Base-by-base conservation (phyloP, 306 rosid species). In the Dryas octopetala region DNA sequence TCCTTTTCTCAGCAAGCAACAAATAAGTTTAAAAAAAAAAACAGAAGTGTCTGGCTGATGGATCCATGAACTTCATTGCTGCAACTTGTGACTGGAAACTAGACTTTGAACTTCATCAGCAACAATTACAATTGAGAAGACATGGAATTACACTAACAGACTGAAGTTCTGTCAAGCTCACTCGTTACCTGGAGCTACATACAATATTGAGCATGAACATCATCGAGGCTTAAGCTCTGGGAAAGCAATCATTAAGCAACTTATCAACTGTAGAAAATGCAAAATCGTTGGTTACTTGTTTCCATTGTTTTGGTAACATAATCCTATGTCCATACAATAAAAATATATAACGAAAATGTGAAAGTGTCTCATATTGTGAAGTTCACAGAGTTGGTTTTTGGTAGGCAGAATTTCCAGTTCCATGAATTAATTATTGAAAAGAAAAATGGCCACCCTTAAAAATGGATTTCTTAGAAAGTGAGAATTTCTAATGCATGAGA, bases 161-260 rank as follows among this genome's bases (percentile, higher is more conserved):
- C 52, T 32, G 15, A 68, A 26, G 66, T 40, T 40, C 38, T 46
- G 41, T 8, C 45, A 26, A 62, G 47, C 23, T 23, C 23, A 23
- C 51, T 53, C 6, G 74, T 65, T 74, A 32, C 13, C 44, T 44
- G 77, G 55, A 63, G 57, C 78, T 23, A 23, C 23, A 23, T 84
- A 84, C 83, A 84, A 69, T 68, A 84, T 81, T 13, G 85, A 17
- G 66, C 85, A 84, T 60, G 75, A 66, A 65, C 23, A 23, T 23
- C 88, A 84, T 73, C 83, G 66, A 15, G 68, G 41, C 67, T 58
- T 70, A 23, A 23, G 23, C 73, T 71, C 70, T 7, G 68, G 78
- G 28, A 75, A 23, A 23, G 23, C 23, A 81, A 68, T 69, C 85
- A 64, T 66, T 74, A 58, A 69, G 78, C 75, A 66, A 28, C 43